Percentiles rank a stretch among this genome's conserved stretches.
phyloP scores from a whole-genome alignment of 257 asterid species.

The Solanum microdontum region DNA sequence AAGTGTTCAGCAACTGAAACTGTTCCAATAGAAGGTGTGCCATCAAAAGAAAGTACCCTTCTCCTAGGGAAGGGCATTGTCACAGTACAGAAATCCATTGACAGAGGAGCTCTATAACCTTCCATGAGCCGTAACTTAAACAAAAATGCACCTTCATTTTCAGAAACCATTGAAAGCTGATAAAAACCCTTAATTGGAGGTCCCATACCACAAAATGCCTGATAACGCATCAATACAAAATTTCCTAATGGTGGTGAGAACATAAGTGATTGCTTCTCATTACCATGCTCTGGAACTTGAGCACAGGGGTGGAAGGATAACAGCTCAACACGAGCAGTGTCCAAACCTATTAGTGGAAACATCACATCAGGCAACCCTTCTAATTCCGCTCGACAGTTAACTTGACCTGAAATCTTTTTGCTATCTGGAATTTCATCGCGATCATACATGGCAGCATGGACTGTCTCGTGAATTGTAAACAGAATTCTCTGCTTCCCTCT shows the following conservation, averaged over 20 bases:
- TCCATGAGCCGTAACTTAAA: constrained; percentile 84
- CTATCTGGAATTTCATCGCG: constrained; percentile 93
- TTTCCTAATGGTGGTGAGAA: constrained; percentile 93
- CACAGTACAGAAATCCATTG: constrained; percentile 79
- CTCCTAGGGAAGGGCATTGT: constrained; percentile 89
- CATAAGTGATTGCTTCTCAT: constrained; percentile 74
- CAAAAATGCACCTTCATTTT: constrained; percentile 95
- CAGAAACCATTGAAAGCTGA: constrained; percentile 98
- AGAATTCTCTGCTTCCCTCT: constrained; percentile 85
- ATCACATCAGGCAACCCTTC: constrained; percentile 94
- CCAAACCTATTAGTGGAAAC: constrained; percentile 72
- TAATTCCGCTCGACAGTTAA: constrained; percentile 91
- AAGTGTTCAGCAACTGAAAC: constrained; percentile 64
- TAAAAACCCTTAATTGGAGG: constrained; percentile 94
- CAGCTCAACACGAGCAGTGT: constrained; percentile 55
- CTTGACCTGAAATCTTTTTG: constrained; percentile 79
- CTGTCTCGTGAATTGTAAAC: constrained; percentile 78
- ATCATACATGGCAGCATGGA: constrained; percentile 89
- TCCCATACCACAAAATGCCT: constrained; percentile 59
- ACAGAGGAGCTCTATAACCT: constrained; percentile 68
- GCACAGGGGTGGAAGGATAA: constrained; percentile 93
- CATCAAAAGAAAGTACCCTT: constrained; percentile 73
- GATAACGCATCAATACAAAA: constrained; percentile 70
- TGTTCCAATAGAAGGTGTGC: constrained; percentile 88
- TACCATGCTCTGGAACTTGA: constrained; percentile 95